Evolutionary conservation across 163 green algal species (phyloP), one percentile per base, ranked within the genome.

Genomic region (Scenedesmus sp.): DNA sequence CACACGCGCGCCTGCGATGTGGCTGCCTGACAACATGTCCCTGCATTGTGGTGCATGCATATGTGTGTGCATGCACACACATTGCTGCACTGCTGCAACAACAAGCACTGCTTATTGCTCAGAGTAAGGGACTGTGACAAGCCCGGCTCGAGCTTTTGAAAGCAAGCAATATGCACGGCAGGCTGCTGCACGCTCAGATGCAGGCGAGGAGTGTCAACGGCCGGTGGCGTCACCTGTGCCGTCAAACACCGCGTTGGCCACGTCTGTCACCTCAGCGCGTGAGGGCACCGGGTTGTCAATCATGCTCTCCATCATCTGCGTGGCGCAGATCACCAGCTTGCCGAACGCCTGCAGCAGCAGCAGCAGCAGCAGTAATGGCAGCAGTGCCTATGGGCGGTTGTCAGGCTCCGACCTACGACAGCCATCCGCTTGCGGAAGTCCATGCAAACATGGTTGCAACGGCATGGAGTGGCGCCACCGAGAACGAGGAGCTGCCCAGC

Each of bases 221-320:
- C 30, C 16, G 7, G 22, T 72, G 59, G 13, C 65, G 30, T 22
- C 92, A 90, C 96, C 95, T 7, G 95, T 95, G 56, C 96, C 96
- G 89, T 98, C 96, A 46, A 97, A 94, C 79, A 97, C 96, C 1
- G 95, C 96, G 83, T 97, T 97, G 43, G 96, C 95, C 37, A 97
- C 96, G 87, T 97, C 95, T 3, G 95, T 96, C 73, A 95, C 89
- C 87, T 96, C 95, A 18, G 95, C 92, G 5, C 96, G 89, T 0
- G 96, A 97, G 37, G 96, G 96, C 16, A 93, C 95, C 3, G 96
- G 95, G 93, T 96, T 97, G 1, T 94, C 80, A 79, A 98, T 97
- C 96, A 98, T 98, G 76, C 59, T 94, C 93, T 98, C 96, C 80
- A 98, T 85, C 96, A 98, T 98, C 92, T 98, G 88, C 12, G 80